Evolutionary conservation across 164 flowering plant genomes (phyloP).

Genomic region (Magnolia officinalis): DNA sequence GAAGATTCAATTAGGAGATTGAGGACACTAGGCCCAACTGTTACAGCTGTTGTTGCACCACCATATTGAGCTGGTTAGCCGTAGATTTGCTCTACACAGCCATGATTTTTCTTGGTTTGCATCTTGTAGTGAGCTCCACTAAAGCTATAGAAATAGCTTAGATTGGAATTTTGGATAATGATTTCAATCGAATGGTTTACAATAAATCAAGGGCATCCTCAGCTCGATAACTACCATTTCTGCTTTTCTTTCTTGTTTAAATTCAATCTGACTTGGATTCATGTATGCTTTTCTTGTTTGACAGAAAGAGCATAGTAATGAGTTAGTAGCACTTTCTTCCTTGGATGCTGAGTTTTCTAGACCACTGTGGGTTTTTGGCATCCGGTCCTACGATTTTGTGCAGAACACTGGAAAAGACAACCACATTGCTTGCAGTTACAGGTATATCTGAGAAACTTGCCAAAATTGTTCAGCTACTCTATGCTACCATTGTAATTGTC

Average conservation of each 20-base stretch:
- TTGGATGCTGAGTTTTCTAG: slow-evolving; percentile 86
- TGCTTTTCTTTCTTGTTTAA: background rate
- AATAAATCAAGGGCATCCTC: background rate
- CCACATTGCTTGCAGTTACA: slow-evolving; percentile 77
- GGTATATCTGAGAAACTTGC: slow-evolving; percentile 37
- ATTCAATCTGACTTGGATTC: background rate
- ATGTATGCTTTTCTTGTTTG: slow-evolving; percentile 2
- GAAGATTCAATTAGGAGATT: background rate
- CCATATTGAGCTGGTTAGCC: background rate
- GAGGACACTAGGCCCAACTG: background rate
- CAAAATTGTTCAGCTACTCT: background rate
- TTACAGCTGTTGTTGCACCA: background rate
- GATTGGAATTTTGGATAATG: too few relatives aligned
- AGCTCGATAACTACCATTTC: background rate
- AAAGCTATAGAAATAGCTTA: too few relatives aligned
- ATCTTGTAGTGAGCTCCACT: too few relatives aligned
- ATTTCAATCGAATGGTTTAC: too few relatives aligned
- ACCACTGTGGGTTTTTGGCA: slow-evolving; percentile 91
- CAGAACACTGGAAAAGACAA: slow-evolving; percentile 27
- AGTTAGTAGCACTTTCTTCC: slow-evolving; percentile 52
- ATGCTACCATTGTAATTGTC: background rate
- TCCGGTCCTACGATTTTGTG: slow-evolving; percentile 73
- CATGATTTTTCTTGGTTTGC: too few relatives aligned
- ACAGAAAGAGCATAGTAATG: slow-evolving; percentile 67
- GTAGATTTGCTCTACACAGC: background rate